Base-by-base conservation (phyloP, 441 rosid genomes). In the Rhodomyrtus psidioides region DNA sequence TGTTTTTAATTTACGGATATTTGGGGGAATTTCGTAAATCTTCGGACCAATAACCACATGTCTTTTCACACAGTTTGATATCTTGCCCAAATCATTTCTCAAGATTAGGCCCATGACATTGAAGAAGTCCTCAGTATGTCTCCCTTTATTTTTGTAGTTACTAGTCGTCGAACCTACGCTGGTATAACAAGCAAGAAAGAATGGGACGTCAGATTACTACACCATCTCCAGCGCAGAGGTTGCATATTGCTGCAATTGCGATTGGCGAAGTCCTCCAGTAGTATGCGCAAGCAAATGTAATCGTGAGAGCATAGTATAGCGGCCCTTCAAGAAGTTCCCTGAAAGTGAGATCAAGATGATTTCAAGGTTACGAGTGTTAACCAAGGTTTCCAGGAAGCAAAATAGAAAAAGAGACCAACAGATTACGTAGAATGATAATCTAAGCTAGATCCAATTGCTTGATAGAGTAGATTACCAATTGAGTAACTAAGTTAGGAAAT, bases 161-260 rank as follows among this genome's bases (percentile, higher is more conserved):
- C 9, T 34, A 34, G n/a, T 10, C n/a, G 4, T n/a, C 6, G 15
- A 53, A 49, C 55, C 42, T 24, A 6, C 8, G 58, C 26, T 1
- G 7, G 76, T 62, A 1, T 9, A 30, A 62, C 44, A 62, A 30
- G 76, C 26, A 21, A 30, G 46, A 39, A 62, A 62, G 9, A 62
- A 30, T 62, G 13, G 44, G 44, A 62, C 3, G 39, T 53, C 83
- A 82, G 3, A 82, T 82, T 53, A 53, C 83, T 51, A 15, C 44
- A 82, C 83, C 83, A 82, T 82, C 83, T 82, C 83, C 59, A 9
- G 83, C 83, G 16, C 83, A 82, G 44, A 82, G 34, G n/a, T 82
- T 82, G 59, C 83, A 82, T 15, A 53, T 53, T 53, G 57, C 83
- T 55, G 83, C 83, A 82, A 53, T 15, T 53, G 83, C 83, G 23